These are phyloP conservation scores for Capronia coronata DNA, from an alignment of 2,329 filamentous ascomycete genomes.

Conservation along the genomic window DNA sequence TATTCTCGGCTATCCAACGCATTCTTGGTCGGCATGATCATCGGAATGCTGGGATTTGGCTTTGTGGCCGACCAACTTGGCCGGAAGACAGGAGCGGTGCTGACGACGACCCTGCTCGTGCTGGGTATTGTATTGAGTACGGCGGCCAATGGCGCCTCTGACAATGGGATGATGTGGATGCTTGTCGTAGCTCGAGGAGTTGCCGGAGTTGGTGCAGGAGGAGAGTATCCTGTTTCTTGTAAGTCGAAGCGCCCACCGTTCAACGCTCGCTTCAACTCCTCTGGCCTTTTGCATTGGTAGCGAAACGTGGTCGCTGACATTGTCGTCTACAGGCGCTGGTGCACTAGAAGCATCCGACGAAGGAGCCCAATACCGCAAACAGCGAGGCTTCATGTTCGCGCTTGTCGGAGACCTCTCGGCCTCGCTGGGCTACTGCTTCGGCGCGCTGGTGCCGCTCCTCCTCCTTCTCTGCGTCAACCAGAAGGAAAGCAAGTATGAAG, in stretches of 20 bases:
- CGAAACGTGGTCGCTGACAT: too few species aligned
- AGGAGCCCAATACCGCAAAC: slow-evolving; percentile 39
- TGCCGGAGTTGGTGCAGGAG: slow-evolving; percentile 43
- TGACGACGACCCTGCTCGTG: slow-evolving; percentile 44
- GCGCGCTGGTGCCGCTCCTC: slow-evolving; percentile 46
- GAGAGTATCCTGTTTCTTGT: slow-evolving; percentile 36
- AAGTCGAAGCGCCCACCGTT: not conserved
- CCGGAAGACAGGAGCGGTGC: slow-evolving; percentile 45
- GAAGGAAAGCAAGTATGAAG: slow-evolving; percentile 33
- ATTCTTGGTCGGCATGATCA: slow-evolving; percentile 50
- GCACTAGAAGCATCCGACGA: slow-evolving; percentile 51
- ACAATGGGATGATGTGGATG: slow-evolving; percentile 47
- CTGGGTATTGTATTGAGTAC: slow-evolving; percentile 41
- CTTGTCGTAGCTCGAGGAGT: slow-evolving; percentile 43
- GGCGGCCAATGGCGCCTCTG: slow-evolving; percentile 25
- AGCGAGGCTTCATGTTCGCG: slow-evolving; percentile 52
- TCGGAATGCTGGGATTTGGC: slow-evolving; percentile 52
- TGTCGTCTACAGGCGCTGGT: slow-evolving; percentile 31
- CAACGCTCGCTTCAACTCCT: not conserved
- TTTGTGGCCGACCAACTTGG: slow-evolving; percentile 46
- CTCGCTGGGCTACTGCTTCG: slow-evolving; percentile 48
- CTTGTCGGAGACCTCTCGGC: slow-evolving; percentile 49
- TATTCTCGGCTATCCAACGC: slow-evolving; percentile 51
- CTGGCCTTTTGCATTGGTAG: not conserved
- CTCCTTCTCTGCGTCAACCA: slow-evolving; percentile 47